These are phyloP conservation scores for Areca catechu DNA, from an alignment of 176 grass and related monocot species.

Conservation along the genomic window DNA sequence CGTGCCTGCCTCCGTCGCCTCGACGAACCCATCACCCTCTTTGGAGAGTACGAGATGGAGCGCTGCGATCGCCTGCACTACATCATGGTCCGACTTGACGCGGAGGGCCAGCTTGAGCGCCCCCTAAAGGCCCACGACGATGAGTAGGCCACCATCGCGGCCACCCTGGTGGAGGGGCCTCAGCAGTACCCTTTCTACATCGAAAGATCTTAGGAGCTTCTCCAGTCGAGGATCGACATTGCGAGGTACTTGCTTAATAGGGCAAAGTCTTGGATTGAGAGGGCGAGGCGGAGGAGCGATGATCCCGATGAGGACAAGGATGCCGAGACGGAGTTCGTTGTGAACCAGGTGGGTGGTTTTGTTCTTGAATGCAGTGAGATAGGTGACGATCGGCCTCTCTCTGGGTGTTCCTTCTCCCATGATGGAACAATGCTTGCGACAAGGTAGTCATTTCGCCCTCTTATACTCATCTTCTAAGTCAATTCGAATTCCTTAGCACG, in stretches of 20 bases:
- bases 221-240: slow-evolving; percentile 51
- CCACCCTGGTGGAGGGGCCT: slow-evolving; percentile 28
- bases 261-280: slow-evolving; percentile 58
- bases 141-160: slow-evolving; percentile 39
- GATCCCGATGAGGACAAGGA: slow-evolving; percentile 84
- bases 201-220: slow-evolving; percentile 60
- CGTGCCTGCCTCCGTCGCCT: slow-evolving; percentile 67
- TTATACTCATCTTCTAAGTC: too few relatives aligned
- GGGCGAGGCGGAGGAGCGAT: slow-evolving; percentile 55
- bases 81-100: slow-evolving; percentile 75
- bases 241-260: slow-evolving; percentile 46
- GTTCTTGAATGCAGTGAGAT: slow-evolving; percentile 89
- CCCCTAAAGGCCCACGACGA: slow-evolving; percentile 67
- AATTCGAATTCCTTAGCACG: too few relatives aligned
- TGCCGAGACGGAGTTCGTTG: slow-evolving; percentile 54
- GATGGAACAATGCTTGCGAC: slow-evolving; percentile 67
- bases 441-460: slow-evolving; percentile 23
- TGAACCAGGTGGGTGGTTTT: slow-evolving; percentile 52
- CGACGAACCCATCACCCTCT: slow-evolving; percentile 82
- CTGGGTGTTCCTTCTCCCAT: slow-evolving; percentile 74
- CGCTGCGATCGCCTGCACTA: slow-evolving; percentile 70
- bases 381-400: slow-evolving; percentile 77
- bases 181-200: slow-evolving; percentile 86
- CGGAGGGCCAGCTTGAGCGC: slow-evolving; percentile 59
- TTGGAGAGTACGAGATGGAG: slow-evolving; percentile 85